These are phyloP conservation scores for Prototheca wickerhamii DNA, from an alignment of 163 green algal species.

Conservation along the genomic window DNA sequence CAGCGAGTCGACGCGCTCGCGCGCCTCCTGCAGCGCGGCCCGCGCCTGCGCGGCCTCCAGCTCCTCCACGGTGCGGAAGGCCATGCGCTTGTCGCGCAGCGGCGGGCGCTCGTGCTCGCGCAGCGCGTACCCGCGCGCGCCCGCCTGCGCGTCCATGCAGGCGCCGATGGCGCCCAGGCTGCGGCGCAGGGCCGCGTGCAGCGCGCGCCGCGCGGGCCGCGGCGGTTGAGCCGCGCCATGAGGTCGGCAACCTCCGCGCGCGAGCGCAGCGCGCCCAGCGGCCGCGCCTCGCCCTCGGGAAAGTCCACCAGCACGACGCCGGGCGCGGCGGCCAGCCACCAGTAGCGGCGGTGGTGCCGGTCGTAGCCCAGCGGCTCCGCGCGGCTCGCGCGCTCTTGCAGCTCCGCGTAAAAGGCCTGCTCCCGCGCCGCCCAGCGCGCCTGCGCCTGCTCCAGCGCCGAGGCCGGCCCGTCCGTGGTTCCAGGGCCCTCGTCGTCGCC, in stretches of 20 bases:
- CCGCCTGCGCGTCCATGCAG: constrained; percentile 9
- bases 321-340: constrained; percentile 26
- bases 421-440: constrained; percentile 9
- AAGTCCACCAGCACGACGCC: not conserved
- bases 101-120: not conserved
- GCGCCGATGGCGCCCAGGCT: constrained; percentile 14
- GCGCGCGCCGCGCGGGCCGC: constrained; percentile 24
- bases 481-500: not conserved
- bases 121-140: not conserved
- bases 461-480: not conserved
- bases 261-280: constrained; percentile 30
- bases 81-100: not conserved
- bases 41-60: constrained; percentile 11
- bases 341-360: constrained; percentile 47
- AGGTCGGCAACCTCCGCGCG: constrained; percentile 7
- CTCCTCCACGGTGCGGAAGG: constrained; percentile 5
- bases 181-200: constrained; percentile 26
- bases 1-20: constrained; percentile 20
- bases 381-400: constrained; percentile 23
- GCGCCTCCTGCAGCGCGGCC: constrained; percentile 7
- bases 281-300: constrained; percentile 2
- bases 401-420: constrained; percentile 5
- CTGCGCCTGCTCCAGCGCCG: not conserved
- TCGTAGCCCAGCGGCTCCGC: constrained; percentile 47
- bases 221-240: constrained; percentile 33